These are phyloP conservation scores for Fraxinus albicans DNA, from an alignment of 305 asterid species.

Conservation along the genomic window DNA sequence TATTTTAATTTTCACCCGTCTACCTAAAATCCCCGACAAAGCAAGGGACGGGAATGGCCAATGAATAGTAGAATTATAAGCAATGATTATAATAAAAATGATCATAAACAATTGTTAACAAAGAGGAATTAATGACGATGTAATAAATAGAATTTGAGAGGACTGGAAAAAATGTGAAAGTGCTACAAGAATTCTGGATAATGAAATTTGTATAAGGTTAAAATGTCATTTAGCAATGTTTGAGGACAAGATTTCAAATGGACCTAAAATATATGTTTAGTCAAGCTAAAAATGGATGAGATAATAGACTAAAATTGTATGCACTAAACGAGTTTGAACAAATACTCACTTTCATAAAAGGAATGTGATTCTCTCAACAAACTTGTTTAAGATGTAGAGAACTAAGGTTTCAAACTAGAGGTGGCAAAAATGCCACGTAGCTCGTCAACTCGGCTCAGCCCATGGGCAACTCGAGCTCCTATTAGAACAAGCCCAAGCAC, in stretches of 20 bases:
- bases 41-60: background rate
- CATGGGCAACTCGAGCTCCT: too few relatives aligned
- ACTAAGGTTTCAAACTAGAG: background rate
- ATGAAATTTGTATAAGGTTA: background rate
- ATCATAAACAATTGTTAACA: background rate
- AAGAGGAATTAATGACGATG: background rate
- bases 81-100: background rate
- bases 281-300: background rate
- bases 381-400: background rate
- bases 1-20: background rate
- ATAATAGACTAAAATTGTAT: background rate
- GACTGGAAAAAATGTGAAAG: background rate
- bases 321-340: background rate
- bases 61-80: background rate
- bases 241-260: background rate
- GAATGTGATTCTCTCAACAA: background rate
- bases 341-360: background rate
- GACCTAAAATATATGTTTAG: background rate
- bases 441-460: too few relatives aligned
- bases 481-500: too few relatives aligned
- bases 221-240: background rate
- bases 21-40: background rate
- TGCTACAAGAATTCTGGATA: background rate
- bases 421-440: too few relatives aligned
- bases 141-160: background rate